Percentiles rank a stretch among this genome's conserved stretches.
Evolutionary conservation across 83 land plant genomes (phyloP).

Genomic region (Larix sibirica): DNA sequence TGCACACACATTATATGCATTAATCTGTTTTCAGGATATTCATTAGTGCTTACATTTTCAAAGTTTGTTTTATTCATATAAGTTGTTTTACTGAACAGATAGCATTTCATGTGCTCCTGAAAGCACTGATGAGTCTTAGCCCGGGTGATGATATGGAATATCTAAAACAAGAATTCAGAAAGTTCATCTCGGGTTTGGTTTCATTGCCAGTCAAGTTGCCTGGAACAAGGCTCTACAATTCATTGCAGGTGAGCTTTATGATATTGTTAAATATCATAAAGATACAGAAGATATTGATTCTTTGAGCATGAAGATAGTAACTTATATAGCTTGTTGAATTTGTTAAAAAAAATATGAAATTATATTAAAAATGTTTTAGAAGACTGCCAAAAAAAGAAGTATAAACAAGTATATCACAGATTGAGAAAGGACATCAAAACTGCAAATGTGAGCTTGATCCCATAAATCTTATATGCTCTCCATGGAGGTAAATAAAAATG

Average conservation of each 20-base stretch:
- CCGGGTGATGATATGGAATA: constrained; percentile 55
- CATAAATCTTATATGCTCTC: too few relatives aligned
- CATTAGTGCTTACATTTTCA: background rate
- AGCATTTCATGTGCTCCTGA: constrained; percentile 62
- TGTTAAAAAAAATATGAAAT: too few relatives aligned
- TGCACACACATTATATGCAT: background rate
- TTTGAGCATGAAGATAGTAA: too few relatives aligned
- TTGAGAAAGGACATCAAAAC: too few relatives aligned
- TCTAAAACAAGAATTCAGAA: constrained; percentile 50
- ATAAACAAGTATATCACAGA: too few relatives aligned
- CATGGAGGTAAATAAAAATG: too few relatives aligned
- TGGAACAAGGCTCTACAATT: constrained; percentile 49
- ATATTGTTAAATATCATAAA: too few relatives aligned
- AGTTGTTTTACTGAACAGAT: constrained; percentile 32
- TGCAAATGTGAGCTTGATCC: too few relatives aligned
- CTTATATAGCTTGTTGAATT: too few relatives aligned
- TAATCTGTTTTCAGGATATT: background rate
- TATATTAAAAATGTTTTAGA: too few relatives aligned
- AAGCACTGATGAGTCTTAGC: constrained; percentile 50
- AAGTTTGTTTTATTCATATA: background rate
- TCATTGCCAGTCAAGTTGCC: constrained; percentile 60
- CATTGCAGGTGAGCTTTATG: constrained; percentile 50
- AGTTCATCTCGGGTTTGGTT: constrained; percentile 60
- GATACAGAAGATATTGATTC: too few relatives aligned
- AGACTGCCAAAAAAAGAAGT: too few relatives aligned